Percentiles rank a stretch among this genome's conserved stretches.
Conservation (phyloP, 305 asterid genomes). For the Fraxinus xanthoxyloides region DNA sequence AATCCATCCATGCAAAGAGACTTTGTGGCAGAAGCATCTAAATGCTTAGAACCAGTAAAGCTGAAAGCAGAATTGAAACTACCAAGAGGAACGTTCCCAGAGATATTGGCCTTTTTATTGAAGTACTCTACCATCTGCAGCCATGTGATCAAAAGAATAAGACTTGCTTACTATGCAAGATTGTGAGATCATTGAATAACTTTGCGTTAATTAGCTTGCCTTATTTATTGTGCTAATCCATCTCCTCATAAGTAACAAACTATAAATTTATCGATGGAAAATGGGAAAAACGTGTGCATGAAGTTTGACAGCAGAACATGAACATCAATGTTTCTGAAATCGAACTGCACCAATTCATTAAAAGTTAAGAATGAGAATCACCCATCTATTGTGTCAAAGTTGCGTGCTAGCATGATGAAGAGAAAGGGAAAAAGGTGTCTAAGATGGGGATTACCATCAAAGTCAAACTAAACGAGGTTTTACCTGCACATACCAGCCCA, state of each 20-base stretch:
- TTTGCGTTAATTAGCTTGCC: neutral
- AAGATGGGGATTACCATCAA: neutral
- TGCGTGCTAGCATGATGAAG: neutral
- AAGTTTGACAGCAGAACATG: neutral
- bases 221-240: neutral
- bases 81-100: slow-evolving; percentile 69
- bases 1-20: slow-evolving; percentile 81
- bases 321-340: neutral
- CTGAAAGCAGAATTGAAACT: slow-evolving; percentile 74
- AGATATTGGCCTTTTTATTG: slow-evolving; percentile 64
- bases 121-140: slow-evolving; percentile 86
- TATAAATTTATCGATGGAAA: neutral
- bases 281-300: neutral
- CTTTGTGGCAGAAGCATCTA: slow-evolving; percentile 71
- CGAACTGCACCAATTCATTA: neutral
- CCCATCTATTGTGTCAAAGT: neutral
- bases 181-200: slow-evolving; percentile 1
- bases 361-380: neutral
- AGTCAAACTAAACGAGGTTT: neutral
- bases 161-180: neutral
- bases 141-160: slow-evolving; percentile 7
- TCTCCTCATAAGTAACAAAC: neutral
- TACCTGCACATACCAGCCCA: neutral
- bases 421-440: neutral
- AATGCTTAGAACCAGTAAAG: slow-evolving; percentile 55